Evolutionary conservation across 805 yeast genomes (phyloP), one percentile per base, ranked within the genome.

Genomic region (Wickerhamomyces tratensis): DNA sequence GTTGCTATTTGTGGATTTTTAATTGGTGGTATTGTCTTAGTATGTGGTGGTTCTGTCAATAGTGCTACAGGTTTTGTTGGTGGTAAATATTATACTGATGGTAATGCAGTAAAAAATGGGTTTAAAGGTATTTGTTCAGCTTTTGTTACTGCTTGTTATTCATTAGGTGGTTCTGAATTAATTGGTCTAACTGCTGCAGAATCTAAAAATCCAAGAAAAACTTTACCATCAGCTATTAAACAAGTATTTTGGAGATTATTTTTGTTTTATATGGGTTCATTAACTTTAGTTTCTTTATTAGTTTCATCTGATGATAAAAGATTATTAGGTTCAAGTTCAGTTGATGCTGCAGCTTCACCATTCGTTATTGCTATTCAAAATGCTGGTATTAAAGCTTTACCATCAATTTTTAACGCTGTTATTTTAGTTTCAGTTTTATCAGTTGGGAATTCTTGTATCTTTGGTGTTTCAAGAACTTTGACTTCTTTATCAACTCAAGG

Each of bases 211-310:
- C 91, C 93, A 38, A 67, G 82, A 51, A 68, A 67, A 43, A 63
- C 83, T 2, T 70, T 83, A 43, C 93, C 91, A 34, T 70, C 72
- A 40, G 89, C 91, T 37, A 76, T 82, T 45, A 84, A 83, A 61
- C 89, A 85, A 64, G 86, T 83, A 5, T 82, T 86, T 64, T 84
- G 91, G 89, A 72, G 93, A 63, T 79, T 85, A 44, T 64, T 79
- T 13, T 59, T 82, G 50, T 84, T 85, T 57, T 86, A 86, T 64
- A 68, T 86, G 58, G 64, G 71, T 10, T 68, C 79, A 47, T 72
- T 63, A 57, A 78, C 63, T 43, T 67, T 72, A 50, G 74, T 69
- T 51, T 82, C 88, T 37, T 76, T 83, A 51, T 67, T 86, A 44
- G 91, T 86, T n/a, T 89, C 91, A 13, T 82, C 70, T 56, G 67